A percentile compares a stretch with the other conserved stretches of the same genome.
Conservation (phyloP, 2,329 filamentous ascomycete species). For the Nakataea oryzae region DNA sequence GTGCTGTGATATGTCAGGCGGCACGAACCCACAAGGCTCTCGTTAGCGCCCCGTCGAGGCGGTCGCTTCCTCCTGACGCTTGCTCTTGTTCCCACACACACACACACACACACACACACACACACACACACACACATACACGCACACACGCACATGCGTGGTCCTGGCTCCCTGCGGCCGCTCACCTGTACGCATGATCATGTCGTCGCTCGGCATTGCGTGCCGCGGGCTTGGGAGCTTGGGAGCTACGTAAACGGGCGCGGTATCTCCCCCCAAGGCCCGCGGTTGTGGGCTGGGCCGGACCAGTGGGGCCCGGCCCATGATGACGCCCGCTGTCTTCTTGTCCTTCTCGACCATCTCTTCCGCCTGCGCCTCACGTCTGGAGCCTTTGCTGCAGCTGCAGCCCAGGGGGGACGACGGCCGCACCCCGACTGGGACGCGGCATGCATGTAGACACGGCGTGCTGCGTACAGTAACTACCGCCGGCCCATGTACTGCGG, state of each 20-base stretch:
- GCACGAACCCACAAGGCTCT: too few species aligned
- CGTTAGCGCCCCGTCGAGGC: too few species aligned
- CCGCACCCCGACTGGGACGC: neutral
- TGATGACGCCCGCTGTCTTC: neutral
- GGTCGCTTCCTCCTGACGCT: neutral
- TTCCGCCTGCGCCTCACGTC: neutral
- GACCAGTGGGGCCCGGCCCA: neutral
- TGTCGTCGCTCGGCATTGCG: neutral
- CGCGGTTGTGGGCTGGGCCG: too few species aligned
- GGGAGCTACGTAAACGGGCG: neutral
- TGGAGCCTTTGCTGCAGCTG: neutral
- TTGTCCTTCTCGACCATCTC: too few species aligned
- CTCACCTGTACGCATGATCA: neutral
- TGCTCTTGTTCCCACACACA: neutral
- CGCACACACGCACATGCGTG: neutral
- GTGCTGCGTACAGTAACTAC: neutral
- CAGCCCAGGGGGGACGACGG: neutral
- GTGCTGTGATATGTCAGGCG: neutral
- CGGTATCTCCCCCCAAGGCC: neutral
- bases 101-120: neutral
- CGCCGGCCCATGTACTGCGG: neutral
- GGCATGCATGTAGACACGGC: neutral
- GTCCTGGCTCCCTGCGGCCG: neutral
- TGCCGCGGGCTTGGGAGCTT: neutral
- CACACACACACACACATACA: too few species aligned